These are phyloP conservation scores for Cystobasidiopsis lactophilus DNA, from an alignment of 768 basidiomycete species.

Conservation along the genomic window DNA sequence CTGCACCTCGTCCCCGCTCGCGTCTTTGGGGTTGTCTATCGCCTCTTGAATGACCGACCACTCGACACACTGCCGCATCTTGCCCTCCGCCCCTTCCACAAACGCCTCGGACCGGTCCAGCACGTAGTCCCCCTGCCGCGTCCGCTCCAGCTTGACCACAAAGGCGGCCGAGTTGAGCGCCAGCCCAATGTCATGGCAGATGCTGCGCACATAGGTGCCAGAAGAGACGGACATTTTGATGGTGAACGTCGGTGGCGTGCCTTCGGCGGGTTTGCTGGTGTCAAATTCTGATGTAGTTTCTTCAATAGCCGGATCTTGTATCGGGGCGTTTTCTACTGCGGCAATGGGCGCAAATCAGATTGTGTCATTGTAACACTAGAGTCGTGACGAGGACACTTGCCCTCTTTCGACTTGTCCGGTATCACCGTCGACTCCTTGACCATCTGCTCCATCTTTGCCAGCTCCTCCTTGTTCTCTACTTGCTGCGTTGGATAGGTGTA, in stretches of 20 bases:
- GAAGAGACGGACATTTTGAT: slow-evolving; percentile 83
- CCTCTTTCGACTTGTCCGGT: slow-evolving; percentile 1
- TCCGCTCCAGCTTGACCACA: slow-evolving; percentile 70
- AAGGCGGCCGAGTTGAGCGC: slow-evolving; percentile 71
- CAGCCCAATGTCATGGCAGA: slow-evolving; percentile 78
- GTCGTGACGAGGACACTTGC: slow-evolving; percentile 1
- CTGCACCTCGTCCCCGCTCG: slow-evolving; percentile 9
- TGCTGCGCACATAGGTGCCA: slow-evolving; percentile 88
- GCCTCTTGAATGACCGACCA: slow-evolving; percentile 55
- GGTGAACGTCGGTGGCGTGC: slow-evolving; percentile 49
- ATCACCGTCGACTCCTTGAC: slow-evolving; percentile 11
- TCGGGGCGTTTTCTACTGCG: too few relatives aligned
- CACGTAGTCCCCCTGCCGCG: slow-evolving; percentile 48
- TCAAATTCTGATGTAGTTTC: too few relatives aligned
- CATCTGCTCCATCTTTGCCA: slow-evolving; percentile 39
- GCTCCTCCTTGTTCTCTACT: slow-evolving; percentile 43
- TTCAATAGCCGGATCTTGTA: too few relatives aligned
- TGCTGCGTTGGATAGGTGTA: slow-evolving; percentile 53
- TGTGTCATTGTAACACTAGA: neutral
- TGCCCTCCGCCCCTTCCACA: slow-evolving; percentile 15
- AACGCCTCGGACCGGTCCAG: slow-evolving; percentile 21
- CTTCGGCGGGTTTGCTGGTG: neutral
- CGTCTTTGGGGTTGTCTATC: slow-evolving; percentile 27
- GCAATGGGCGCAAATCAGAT: too few relatives aligned
- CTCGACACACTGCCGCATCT: slow-evolving; percentile 37